Evolutionary conservation across 768 basidiomycete genomes (phyloP), one percentile per base, ranked within the genome.

Genomic region (Pleurotus ostreatus): DNA sequence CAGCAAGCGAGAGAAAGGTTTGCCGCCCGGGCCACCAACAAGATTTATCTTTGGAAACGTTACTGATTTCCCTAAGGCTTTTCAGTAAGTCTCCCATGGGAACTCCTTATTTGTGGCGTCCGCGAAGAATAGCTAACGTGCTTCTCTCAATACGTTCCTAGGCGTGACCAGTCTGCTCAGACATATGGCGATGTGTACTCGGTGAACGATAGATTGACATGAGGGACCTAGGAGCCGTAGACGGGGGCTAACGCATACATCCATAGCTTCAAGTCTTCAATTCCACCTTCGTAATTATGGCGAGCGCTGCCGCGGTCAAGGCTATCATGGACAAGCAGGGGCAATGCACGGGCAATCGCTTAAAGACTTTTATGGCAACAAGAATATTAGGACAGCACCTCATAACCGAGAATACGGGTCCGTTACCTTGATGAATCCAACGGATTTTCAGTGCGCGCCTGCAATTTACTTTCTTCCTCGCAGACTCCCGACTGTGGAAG

Each of bases 251-350:
- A 48, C 20, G 38, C 16, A 11, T 47, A 62, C 43, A 16, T 18
- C 23, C 16, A 20, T 23, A 53, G 64, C 56, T 69, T 4, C 67
- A 66, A 26, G 38, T 67, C 9, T 63, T 62, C 16, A 41, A 59
- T n/a, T 53, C 54, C 0, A 68, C 66, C 4, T 58, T 59, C 13
- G 57, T 70, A 25, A 62, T 70, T 16, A 57, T 70, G 30, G 58
- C 63, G 9, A 57, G 59, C 41, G 56, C 64, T 1, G 41, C 58
- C 1, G 55, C 62, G 18, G 64, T 64, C 22, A 64, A 59, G 44
- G 66, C 69, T n/a, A 46, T 71, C 11, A 43, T 71, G 57, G 69
- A 71, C 38, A 64, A 62, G 60, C 61, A 61, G 23, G 60, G 60
- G 49, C 59, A 55, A 12, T 48, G 58, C 4, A 68, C 64, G 13